Evolutionary conservation across 2,329 filamentous ascomycete species (phyloP), one percentile per base, ranked within the genome.

Genomic region (Fonsecaea erecta): DNA sequence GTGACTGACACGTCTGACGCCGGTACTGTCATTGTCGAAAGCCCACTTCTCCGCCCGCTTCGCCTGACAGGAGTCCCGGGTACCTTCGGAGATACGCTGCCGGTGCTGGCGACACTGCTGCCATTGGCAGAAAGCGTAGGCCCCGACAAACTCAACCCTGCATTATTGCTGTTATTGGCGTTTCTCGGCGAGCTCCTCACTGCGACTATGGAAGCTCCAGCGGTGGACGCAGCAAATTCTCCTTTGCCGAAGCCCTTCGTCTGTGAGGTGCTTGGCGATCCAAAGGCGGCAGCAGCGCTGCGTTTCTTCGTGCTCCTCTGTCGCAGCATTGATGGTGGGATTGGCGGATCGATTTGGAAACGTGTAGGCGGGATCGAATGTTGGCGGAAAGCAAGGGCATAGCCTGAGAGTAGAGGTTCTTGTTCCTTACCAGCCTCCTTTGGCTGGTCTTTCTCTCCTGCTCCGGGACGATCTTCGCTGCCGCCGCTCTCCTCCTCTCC

Each of bases 311-410:
- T 66, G 65, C 57, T 68, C 12, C 64, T 65, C 43, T 64, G 54
- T n/a, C 69, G 65, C 7, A 71, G 66, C 71, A 72, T 71, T 12
- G 68, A 35, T 5, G 71, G 40, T 9, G 70, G 71, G 35, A 72
- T 72, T 11, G 71, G 71, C 7, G 71, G 71, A 24, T 70, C 70
- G 63, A 72, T 72, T 52, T 71, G 67, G 57, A 71, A 72, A 14
- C 71, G 71, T 12, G 57, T 56, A 2, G 70, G 67, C 4, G 71
- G 71, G 43, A 72, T 72, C 16, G 62, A 53, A 51, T 68, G 63
- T 11, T 59, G 64, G 43, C 66, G 67, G 55, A 70, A 71, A 21
- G 67, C 67, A 3, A 72, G 60, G 16, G 71, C 71, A 46, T 73
- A 72, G 8, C 69, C 70, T 21, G 62, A 65, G 8, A 69, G 55